These are phyloP conservation scores for Trypanosoma mega DNA, from an alignment of 208 protist genomes.

Conservation along the genomic window DNA sequence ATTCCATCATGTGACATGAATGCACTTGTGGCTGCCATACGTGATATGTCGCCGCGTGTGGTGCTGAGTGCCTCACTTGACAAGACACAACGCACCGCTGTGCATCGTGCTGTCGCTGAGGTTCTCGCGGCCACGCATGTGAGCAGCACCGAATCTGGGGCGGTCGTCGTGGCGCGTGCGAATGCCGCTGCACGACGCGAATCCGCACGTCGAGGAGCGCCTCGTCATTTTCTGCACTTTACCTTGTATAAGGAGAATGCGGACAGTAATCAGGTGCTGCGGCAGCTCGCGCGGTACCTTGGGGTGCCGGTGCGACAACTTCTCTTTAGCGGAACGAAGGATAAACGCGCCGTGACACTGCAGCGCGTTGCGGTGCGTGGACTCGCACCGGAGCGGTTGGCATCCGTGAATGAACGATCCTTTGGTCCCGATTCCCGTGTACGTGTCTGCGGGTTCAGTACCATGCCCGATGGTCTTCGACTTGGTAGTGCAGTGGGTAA, in stretches of 20 bases:
- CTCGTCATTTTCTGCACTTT: slow-evolving; percentile 82
- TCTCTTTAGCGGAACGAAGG: slow-evolving; percentile 94
- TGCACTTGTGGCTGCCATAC: slow-evolving; percentile 35
- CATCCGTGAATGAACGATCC: slow-evolving; percentile 53
- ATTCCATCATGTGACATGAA: slow-evolving; percentile 48
- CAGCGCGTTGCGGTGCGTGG: slow-evolving; percentile 86
- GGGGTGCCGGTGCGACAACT: slow-evolving; percentile 63
- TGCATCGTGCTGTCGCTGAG: slow-evolving; percentile 67
- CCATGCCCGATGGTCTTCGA: slow-evolving; percentile 48
- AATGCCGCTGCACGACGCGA: slow-evolving; percentile 61
- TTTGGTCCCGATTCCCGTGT: slow-evolving; percentile 55
- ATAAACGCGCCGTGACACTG: slow-evolving; percentile 93
- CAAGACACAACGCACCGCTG: slow-evolving; percentile 49
- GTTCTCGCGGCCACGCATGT: slow-evolving; percentile 55
- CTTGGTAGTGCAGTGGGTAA: slow-evolving; percentile 92
- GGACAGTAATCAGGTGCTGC: slow-evolving; percentile 84
- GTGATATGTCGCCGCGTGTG: slow-evolving; percentile 25
- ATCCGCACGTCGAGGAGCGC: slow-evolving; percentile 54
- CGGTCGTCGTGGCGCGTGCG: slow-evolving; percentile 54
- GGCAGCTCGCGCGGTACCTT: slow-evolving; percentile 61
- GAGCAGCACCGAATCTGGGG: slow-evolving; percentile 63
- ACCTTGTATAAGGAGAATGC: slow-evolving; percentile 95
- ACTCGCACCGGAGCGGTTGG: slow-evolving; percentile 58
- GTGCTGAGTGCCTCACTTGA: slow-evolving; percentile 35
- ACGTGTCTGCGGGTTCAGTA: slow-evolving; percentile 79